phyloP scores from a whole-genome alignment of 768 basidiomycete species.

The Amanita molliuscula region DNA sequence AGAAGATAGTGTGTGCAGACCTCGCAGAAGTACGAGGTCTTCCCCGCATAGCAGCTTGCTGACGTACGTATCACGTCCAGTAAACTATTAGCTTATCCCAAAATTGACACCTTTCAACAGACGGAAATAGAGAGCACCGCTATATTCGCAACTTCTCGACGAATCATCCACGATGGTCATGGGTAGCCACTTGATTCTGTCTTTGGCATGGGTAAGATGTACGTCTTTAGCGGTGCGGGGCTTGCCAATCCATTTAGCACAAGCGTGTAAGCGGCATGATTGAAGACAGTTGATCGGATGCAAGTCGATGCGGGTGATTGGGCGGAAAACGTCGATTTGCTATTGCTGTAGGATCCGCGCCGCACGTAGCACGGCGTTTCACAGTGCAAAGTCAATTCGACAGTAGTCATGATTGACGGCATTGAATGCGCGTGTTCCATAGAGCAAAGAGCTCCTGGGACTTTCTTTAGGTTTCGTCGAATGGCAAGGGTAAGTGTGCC shows the following conservation, averaged over 20 bases:
- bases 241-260: background rate
- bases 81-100: background rate
- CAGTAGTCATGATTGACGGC: no score
- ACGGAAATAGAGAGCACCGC: conserved; percentile 9
- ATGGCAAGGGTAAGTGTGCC: no score
- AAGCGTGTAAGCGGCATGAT: background rate
- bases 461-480: no score
- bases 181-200: background rate
- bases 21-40: conserved; percentile 14
- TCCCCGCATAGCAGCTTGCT: conserved; percentile 13
- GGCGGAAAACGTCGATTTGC: no score
- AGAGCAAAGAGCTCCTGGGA: no score
- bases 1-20: conserved; percentile 7
- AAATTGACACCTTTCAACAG: background rate
- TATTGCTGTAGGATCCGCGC: no score
- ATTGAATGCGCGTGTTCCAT: no score
- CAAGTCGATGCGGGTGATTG: no score
- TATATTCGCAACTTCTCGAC: conserved; percentile 12
- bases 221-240: background rate
- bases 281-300: no score
- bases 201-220: background rate
- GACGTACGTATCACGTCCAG: conserved; percentile 6
- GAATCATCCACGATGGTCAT: conserved; percentile 10
- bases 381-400: no score
- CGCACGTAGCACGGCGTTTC: no score